These are phyloP conservation scores for Alternaria sp. DNA, from an alignment of 2,329 filamentous ascomycete genomes.

Conservation along the genomic window DNA sequence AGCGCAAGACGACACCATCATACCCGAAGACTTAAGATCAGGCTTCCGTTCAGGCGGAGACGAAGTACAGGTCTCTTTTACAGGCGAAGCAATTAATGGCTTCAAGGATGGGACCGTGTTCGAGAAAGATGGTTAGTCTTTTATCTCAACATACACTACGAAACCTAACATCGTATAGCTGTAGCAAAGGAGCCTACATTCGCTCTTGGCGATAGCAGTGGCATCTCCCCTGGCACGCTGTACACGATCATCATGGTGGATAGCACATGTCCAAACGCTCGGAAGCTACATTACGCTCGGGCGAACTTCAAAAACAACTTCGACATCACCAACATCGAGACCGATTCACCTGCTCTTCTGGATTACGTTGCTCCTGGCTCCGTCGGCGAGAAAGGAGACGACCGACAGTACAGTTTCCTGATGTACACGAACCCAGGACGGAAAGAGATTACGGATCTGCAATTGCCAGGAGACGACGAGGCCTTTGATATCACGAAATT, in stretches of 20 bases:
- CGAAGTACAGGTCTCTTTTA: conserved; percentile 42
- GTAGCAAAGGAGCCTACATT: conserved; percentile 40
- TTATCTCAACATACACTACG: background rate
- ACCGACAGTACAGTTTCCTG: conserved; percentile 42
- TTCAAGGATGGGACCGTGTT: conserved; percentile 39
- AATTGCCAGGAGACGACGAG: conserved; percentile 34
- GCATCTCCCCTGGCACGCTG: conserved; percentile 31
- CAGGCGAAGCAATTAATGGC: conserved; percentile 31
- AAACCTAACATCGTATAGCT: conserved; percentile 22
- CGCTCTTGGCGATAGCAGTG: conserved; percentile 43
- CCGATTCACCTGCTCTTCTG: conserved; percentile 19
- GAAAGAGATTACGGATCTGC: conserved; percentile 26
- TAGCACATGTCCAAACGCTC: conserved; percentile 37
- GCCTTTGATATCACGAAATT: conserved; percentile 39
- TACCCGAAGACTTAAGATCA: conserved; percentile 22
- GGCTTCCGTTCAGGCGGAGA: conserved; percentile 27
- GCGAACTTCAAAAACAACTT: conserved; percentile 41
- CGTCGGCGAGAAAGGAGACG: conserved; percentile 39
- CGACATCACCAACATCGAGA: conserved; percentile 35
- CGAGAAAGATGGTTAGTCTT: conserved; percentile 28
- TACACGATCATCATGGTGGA: conserved; percentile 45
- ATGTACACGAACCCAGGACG: conserved; percentile 40
- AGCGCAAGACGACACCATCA: conserved; percentile 19
- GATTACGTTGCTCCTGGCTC: conserved; percentile 42
- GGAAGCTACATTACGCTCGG: conserved; percentile 40